These are phyloP conservation scores for Xylaria sp. DNA, from an alignment of 2,329 filamentous ascomycete genomes.

Conservation along the genomic window DNA sequence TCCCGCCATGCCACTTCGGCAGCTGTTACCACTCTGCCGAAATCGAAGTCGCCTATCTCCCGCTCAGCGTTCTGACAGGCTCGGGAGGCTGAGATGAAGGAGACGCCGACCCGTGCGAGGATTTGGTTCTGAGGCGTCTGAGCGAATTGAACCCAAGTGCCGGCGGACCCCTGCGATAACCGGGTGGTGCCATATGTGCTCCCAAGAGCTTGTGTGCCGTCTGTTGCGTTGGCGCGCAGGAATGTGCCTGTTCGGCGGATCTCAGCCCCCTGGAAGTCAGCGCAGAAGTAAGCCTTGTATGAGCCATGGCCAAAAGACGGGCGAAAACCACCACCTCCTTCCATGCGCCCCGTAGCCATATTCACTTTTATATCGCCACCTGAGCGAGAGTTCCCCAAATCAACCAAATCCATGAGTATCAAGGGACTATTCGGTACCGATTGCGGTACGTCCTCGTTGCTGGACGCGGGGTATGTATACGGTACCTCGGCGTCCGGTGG, in stretches of 20 bases:
- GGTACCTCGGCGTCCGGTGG: slow-evolving; percentile 42
- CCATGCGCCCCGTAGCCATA: slow-evolving; percentile 57
- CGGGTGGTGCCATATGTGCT: slow-evolving; percentile 41
- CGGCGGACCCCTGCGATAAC: slow-evolving; percentile 48
- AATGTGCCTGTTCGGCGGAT: slow-evolving; percentile 65
- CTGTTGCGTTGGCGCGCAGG: slow-evolving; percentile 52
- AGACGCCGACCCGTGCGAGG: slow-evolving; percentile 72
- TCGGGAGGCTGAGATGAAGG: slow-evolving; percentile 69
- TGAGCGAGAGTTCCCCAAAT: slow-evolving; percentile 58
- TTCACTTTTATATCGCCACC: slow-evolving; percentile 59
- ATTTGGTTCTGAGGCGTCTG: slow-evolving; percentile 53
- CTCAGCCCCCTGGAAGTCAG: slow-evolving; percentile 61
- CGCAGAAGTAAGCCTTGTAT: slow-evolving; percentile 65
- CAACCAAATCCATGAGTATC: slow-evolving; percentile 64
- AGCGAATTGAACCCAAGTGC: slow-evolving; percentile 69
- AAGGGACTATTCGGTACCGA: slow-evolving; percentile 54
- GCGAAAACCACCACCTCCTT: slow-evolving; percentile 63
- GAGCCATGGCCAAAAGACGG: slow-evolving; percentile 66
- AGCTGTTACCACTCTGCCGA: slow-evolving; percentile 58
- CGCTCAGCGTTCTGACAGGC: slow-evolving; percentile 72
- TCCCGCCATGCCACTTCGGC: slow-evolving; percentile 66
- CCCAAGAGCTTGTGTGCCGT: slow-evolving; percentile 33
- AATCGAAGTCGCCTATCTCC: slow-evolving; percentile 71
- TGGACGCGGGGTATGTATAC: slow-evolving; percentile 25
- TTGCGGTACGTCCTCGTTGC: background rate